A percentile compares a stretch with the other conserved stretches of the same genome.
Conservation (phyloP, 2,329 filamentous ascomycete species). For the Onygena corvina region DNA sequence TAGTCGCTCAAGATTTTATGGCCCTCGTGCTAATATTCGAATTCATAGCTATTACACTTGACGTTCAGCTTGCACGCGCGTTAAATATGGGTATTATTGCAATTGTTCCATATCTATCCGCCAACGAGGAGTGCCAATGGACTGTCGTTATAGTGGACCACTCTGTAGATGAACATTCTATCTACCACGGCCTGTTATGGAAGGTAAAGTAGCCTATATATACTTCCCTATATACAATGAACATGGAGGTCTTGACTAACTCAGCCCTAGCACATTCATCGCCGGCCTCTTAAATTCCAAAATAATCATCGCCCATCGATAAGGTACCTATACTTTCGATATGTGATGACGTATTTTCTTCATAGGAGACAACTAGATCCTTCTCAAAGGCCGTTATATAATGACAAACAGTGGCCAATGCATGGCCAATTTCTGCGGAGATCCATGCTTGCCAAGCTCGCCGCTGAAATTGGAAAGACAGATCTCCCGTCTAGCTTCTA, state of each 20-base stretch:
- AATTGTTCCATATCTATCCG: neutral
- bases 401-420: conserved; percentile 1
- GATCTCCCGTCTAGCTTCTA: neutral
- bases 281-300: conserved; percentile 2
- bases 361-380: neutral
- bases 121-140: neutral
- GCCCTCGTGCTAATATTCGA: neutral
- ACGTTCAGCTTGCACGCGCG: neutral
- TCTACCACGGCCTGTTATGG: neutral
- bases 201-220: neutral
- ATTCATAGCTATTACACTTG: neutral
- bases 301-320: conserved; percentile 5
- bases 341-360: neutral
- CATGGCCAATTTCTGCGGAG: conserved; percentile 1
- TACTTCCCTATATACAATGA: neutral
- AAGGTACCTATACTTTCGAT: conserved; percentile 10
- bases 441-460: neutral
- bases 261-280: conserved; percentile 2
- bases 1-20: neutral
- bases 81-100: neutral
- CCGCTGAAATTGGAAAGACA: neutral
- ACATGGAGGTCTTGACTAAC: neutral
- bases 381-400: neutral
- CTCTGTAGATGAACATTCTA: neutral
- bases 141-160: conserved; percentile 1